Evolutionary conservation across 140 eudicot genomes (phyloP), one percentile per base, ranked within the genome.

Genomic region (Artemisia princeps): DNA sequence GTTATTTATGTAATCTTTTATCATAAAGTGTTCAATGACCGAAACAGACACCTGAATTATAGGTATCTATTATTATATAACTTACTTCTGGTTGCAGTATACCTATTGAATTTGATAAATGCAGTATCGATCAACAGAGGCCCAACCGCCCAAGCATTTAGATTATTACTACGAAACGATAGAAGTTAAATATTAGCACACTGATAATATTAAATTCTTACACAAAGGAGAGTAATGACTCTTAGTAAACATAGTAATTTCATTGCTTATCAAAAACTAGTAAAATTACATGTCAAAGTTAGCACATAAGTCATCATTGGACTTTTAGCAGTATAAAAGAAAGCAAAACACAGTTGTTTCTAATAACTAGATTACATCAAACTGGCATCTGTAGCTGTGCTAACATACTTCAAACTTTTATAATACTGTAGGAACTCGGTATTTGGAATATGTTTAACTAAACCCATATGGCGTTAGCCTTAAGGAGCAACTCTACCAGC

Each of bases 381-480:
- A 58, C 74, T 59, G 48, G 50, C 33, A 28, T 45, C 49, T 28
- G 12, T 74, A 67, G n/a, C 30, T 48, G 15, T 48, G 13, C 53
- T 48, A 13, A 13, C 13, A 48, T 48, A 13, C 15, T 13, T 48
- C 1, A 0, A 13, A 48, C 53, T 48, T 48, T 1, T 37, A 37
- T 37, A 37, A 6, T 37, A 37, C 9, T 6, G 10, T 37, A 37
- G 44, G 44, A 37, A 37, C 10, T 37, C 2, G 44, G 44, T 37
- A 37, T 37, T 37, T 37, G 44, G 17, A 13, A 46, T 65, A 48
- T 16, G 19, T 56, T 64, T 12, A 10, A 49, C 77, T 76, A 76
- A 45, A 77, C 64, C 85, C 79, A 80, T 46, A 73, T 80, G 22
- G 79, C 85, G 11, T 77, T 68, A 57, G 85, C 82, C 16, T 72